Percentiles rank a stretch among this genome's conserved stretches.
phyloP scores from a whole-genome alignment of 768 basidiomycete species.

The Boletus barrowsii region DNA sequence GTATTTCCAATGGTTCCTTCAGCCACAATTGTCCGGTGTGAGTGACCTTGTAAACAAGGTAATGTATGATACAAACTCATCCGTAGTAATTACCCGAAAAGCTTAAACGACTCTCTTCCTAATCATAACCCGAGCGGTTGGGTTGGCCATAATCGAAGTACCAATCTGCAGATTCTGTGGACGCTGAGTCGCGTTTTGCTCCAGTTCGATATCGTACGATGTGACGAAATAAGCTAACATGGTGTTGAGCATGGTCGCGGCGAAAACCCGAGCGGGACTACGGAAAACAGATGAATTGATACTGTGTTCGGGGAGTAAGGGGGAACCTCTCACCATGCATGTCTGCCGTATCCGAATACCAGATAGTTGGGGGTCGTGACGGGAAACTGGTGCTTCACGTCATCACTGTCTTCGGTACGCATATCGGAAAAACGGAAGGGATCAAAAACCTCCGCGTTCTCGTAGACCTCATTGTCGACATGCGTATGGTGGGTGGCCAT shows the following conservation, averaged over 20 bases:
- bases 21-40: too few species aligned
- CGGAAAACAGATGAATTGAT: background rate
- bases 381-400: constrained; percentile 32
- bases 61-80: too few species aligned
- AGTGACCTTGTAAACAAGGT: too few species aligned
- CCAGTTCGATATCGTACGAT: constrained; percentile 20
- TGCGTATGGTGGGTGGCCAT: constrained; percentile 26
- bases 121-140: constrained; percentile 9
- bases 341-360: constrained; percentile 34
- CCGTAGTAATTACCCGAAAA: too few species aligned
- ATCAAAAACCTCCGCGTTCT: constrained; percentile 26
- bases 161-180: constrained; percentile 2
- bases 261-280: constrained; percentile 19
- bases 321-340: constrained; percentile 9
- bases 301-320: too few species aligned
- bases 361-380: constrained; percentile 33
- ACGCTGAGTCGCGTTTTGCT: background rate
- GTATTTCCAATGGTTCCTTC: too few species aligned
- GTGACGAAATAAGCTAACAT: constrained; percentile 17
- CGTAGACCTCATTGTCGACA: constrained; percentile 24
- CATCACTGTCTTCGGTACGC: constrained; percentile 30
- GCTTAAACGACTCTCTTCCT: constrained; percentile 7
- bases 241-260: constrained; percentile 1
- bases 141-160: background rate
- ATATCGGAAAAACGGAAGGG: constrained; percentile 40